These are phyloP conservation scores for Dalbergia oliveri DNA, from an alignment of 306 rosid genomes.

Conservation along the genomic window DNA sequence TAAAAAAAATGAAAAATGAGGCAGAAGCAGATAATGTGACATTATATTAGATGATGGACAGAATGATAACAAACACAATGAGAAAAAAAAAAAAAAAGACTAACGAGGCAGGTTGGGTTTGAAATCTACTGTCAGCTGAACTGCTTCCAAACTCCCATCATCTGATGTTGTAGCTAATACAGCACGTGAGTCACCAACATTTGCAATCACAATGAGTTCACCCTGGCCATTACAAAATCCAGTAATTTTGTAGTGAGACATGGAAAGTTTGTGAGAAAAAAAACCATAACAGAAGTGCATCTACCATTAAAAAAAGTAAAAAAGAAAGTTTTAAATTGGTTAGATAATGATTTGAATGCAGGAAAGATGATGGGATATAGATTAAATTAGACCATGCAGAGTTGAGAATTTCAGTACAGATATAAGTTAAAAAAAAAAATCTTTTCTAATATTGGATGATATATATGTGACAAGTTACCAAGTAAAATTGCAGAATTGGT, in stretches of 20 bases:
- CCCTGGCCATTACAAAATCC: slow-evolving; percentile 59
- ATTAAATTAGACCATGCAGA: neutral
- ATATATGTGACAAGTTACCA: slow-evolving; percentile 8
- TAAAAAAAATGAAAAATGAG: too few species aligned
- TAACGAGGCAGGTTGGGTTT: slow-evolving; percentile 93
- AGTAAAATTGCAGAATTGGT: neutral
- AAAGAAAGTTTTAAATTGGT: too few species aligned
- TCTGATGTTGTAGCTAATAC: slow-evolving; percentile 80
- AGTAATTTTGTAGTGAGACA: neutral
- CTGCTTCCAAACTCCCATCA: slow-evolving; percentile 69
- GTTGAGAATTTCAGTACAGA: neutral
- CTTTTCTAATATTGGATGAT: neutral
- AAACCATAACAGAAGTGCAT: neutral
- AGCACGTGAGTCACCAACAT: slow-evolving; percentile 96
- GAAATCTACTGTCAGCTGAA: slow-evolving; percentile 90
- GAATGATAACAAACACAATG: neutral
- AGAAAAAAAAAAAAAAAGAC: slow-evolving; percentile 22
- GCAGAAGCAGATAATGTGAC: neutral
- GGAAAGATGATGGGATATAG: too few species aligned
- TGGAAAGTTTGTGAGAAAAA: neutral
- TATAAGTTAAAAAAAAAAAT: too few species aligned
- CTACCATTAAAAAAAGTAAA: neutral
- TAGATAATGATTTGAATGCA: too few species aligned
- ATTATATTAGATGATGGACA: neutral
- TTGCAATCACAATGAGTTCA: slow-evolving; percentile 71